Percentiles rank a stretch among this genome's conserved stretches.
Evolutionary conservation across 805 yeast species (phyloP).

Genomic region (Saccharomyces mikatae): DNA sequence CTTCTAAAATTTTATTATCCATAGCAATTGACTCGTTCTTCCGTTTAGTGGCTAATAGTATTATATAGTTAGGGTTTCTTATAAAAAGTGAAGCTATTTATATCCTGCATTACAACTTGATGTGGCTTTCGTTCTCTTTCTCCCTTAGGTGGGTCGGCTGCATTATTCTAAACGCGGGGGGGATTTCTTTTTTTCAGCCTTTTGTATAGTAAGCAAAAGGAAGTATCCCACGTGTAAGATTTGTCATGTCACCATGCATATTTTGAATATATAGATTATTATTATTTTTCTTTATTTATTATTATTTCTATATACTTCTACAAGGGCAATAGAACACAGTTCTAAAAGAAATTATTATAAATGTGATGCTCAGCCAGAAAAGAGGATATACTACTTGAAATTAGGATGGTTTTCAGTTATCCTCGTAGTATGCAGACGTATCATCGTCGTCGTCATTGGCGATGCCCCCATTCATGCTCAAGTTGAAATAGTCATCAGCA

Average conservation of each 20-base stretch:
- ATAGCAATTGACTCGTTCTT: neutral
- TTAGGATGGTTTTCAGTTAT: slow-evolving; percentile 3
- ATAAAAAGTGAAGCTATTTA: neutral
- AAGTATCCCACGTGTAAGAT: neutral
- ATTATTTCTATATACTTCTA: neutral
- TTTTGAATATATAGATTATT: neutral
- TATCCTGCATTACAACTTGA: neutral
- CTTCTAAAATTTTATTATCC: neutral
- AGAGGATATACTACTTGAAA: neutral
- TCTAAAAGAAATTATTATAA: neutral
- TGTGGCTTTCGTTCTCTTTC: neutral
- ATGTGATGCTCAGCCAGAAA: neutral
- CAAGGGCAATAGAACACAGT: neutral
- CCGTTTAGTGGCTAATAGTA: neutral
- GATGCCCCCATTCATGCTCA: slow-evolving; percentile 28
- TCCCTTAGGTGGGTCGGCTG: neutral
- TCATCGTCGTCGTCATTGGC: slow-evolving; percentile 36
- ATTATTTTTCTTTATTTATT: neutral
- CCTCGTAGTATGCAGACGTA: slow-evolving; percentile 21
- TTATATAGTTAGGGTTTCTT: neutral
- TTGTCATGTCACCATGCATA: neutral
- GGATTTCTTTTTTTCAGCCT: neutral
- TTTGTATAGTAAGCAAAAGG: neutral
- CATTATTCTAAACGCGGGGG: neutral
- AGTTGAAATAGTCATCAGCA: slow-evolving; percentile 64